These are phyloP conservation scores for Kodamaea plutei DNA, from an alignment of 1,139 yeast species.

Conservation along the genomic window DNA sequence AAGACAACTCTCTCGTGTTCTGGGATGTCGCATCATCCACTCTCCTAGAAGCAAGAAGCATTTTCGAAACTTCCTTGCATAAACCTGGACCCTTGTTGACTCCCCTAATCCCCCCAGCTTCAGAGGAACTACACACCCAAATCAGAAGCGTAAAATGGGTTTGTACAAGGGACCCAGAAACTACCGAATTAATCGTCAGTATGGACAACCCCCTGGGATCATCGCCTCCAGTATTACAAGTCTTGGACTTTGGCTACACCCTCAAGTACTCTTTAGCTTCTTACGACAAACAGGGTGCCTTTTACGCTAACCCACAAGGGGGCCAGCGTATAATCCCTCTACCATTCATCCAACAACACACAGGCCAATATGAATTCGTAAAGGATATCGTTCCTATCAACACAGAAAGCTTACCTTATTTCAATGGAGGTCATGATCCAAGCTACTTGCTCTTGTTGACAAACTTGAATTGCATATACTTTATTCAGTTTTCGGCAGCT, in stretches of 20 bases:
- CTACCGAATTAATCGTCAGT: constrained; percentile 65
- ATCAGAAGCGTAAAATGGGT: constrained; percentile 60
- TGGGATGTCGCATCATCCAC: constrained; percentile 88
- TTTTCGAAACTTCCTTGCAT: constrained; percentile 64
- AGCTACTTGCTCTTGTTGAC: constrained; percentile 53
- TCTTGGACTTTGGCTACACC: constrained; percentile 77
- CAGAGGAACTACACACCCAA: constrained; percentile 20
- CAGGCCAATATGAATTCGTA: constrained; percentile 22
- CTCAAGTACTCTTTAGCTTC: constrained; percentile 78
- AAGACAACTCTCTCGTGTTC: constrained; percentile 79
- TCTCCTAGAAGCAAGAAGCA: constrained; percentile 67
- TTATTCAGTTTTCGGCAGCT: constrained; percentile 16
- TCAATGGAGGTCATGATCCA: constrained; percentile 70
- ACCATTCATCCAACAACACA: constrained; percentile 18
- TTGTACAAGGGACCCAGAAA: constrained; percentile 76
- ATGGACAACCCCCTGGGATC: constrained; percentile 56
- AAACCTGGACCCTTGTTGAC: constrained; percentile 35
- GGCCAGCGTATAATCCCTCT: constrained; percentile 36
- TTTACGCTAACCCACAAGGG: constrained; percentile 60
- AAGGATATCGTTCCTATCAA: constrained; percentile 30
- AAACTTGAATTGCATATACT: constrained; percentile 48
- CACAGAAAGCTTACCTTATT: constrained; percentile 50
- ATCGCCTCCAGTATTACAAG: constrained; percentile 51
- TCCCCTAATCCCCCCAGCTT: constrained; percentile 14
- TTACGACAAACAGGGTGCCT: constrained; percentile 74